Base-by-base conservation (phyloP, 805 yeast genomes). In the Monosporozyma servazzii region DNA sequence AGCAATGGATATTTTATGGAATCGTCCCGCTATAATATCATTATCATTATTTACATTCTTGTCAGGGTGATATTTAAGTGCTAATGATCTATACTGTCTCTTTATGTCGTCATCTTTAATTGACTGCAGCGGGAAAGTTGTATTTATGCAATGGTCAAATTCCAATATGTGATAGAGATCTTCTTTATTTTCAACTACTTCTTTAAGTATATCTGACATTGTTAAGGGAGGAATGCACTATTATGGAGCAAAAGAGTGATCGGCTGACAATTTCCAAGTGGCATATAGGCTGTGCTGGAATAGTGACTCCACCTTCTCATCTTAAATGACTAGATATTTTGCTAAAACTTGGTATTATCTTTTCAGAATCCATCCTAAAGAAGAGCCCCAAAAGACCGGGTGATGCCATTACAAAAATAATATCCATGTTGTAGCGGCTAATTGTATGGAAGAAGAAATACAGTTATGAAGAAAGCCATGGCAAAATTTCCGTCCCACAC, bases 21-120 rank as follows among this genome's bases (percentile, higher is more conserved):
- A 70, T 47, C 46, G 56, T 15, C 57, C 62, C 2, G 53, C 52
- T 0, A 59, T 57, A 3, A 45, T 53, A 7, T 54, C 45, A 17
- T 54, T 42, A 17, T 53, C 49, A 17, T 51, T 50, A 6, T 54
- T 52, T 2, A 53, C 53, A 20, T 54, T 55, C 44, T 64, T 64
- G 51, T 64, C 68, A 2, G 68, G 68, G 49, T 64, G 68, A 48
- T 56, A 58, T 20, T 51, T 47, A 23, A 64, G 50, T n/a, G 66
- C 64, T 51, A 63, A 41, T 17, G 42, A 45, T 29, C 62, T 54
- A 47, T 56, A 63, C 20, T 49, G 57, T 36, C 49, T 60, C 49
- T 54, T 54, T 5, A 64, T 51, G 8, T 53, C 58, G 48, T 48
- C 47, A 36, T 42, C 50, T 21, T 23, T 46, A 17, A 39, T 31